Percentiles rank a stretch among this genome's conserved stretches.
phyloP scores from a whole-genome alignment of 176 grass and related monocot species.

The Eremochloa ophiuroides region DNA sequence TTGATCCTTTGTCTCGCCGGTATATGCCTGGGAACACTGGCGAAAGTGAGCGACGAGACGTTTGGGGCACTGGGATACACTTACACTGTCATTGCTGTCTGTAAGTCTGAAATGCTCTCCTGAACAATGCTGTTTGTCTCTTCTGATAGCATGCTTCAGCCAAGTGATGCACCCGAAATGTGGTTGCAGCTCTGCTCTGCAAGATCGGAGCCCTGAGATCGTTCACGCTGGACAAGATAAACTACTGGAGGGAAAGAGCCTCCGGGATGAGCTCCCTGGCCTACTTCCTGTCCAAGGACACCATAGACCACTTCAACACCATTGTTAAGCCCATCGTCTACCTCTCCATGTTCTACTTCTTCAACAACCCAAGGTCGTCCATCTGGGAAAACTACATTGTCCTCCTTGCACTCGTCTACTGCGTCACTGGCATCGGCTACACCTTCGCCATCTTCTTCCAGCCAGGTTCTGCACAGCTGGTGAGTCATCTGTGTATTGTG shows the following conservation, averaged over 20 bases:
- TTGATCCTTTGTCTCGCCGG: conserved; percentile 73
- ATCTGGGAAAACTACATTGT: conserved; percentile 66
- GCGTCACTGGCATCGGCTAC: conserved; percentile 72
- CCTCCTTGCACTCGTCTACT: conserved; percentile 52
- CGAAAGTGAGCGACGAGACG: conserved; percentile 75
- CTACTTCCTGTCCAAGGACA: conserved; percentile 70
- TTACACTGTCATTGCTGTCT: conserved; percentile 81
- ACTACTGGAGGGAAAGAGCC: conserved; percentile 77
- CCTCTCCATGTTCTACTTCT: conserved; percentile 90
- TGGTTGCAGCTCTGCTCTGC: conserved; percentile 56
- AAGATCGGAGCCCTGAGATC: conserved; percentile 77
- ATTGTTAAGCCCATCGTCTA: conserved; percentile 75
- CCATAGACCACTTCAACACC: conserved; percentile 74
- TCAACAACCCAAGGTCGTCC: conserved; percentile 79
- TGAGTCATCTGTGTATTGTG: not conserved
- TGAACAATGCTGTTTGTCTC: not conserved
- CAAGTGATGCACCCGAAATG: not conserved
- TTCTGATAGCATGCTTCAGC: not conserved
- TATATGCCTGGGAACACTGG: conserved; percentile 75
- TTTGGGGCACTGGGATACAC: conserved; percentile 76
- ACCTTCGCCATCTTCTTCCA: conserved; percentile 82
- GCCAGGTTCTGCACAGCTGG: conserved; percentile 67
- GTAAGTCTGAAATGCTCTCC: conserved; percentile 40
- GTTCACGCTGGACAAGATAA: conserved; percentile 57
- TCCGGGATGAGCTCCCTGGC: conserved; percentile 75